Percentiles rank a stretch among this genome's conserved stretches.
Conservation (phyloP, 768 basidiomycete genomes). For the Lactifluus hygrophoroides region DNA sequence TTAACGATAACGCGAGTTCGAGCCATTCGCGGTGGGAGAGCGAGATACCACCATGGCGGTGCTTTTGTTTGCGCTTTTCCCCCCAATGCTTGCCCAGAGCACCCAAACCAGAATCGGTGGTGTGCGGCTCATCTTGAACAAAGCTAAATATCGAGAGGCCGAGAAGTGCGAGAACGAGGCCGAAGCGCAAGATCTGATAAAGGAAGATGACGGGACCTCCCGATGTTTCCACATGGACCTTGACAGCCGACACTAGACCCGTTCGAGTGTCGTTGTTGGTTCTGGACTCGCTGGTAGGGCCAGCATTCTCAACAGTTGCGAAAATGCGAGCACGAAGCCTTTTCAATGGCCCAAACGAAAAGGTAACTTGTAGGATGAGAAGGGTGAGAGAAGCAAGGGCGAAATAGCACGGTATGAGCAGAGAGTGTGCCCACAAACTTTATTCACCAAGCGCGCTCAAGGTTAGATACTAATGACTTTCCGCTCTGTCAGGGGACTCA, state of each 20-base stretch:
- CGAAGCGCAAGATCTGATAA: slow-evolving; percentile 38
- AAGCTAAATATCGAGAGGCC: slow-evolving; percentile 40
- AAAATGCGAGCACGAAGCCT: neutral
- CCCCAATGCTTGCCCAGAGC: slow-evolving; percentile 24
- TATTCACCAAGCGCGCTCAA: neutral
- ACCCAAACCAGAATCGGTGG: neutral
- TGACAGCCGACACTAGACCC: slow-evolving; percentile 13
- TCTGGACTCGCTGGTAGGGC: neutral
- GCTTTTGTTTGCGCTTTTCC: slow-evolving; percentile 23
- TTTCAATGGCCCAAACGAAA: neutral
- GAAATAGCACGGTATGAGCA: slow-evolving; percentile 14
- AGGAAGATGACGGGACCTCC: slow-evolving; percentile 42
- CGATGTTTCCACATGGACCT: slow-evolving; percentile 32
- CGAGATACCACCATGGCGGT: neutral
- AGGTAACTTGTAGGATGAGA: neutral
- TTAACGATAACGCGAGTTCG: slow-evolving; percentile 22
- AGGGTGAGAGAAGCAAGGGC: slow-evolving; percentile 2
- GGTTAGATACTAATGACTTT: neutral
- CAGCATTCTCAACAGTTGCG: neutral
- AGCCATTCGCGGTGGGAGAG: slow-evolving; percentile 15
- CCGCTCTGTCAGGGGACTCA: neutral
- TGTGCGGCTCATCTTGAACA: slow-evolving; percentile 24
- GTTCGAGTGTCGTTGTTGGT: neutral
- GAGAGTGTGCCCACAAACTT: slow-evolving; percentile 10
- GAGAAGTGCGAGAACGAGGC: slow-evolving; percentile 40